Evolutionary conservation across 2,329 filamentous ascomycete species (phyloP), one percentile per base, ranked within the genome.

Genomic region (Sphaerulina populicola): DNA sequence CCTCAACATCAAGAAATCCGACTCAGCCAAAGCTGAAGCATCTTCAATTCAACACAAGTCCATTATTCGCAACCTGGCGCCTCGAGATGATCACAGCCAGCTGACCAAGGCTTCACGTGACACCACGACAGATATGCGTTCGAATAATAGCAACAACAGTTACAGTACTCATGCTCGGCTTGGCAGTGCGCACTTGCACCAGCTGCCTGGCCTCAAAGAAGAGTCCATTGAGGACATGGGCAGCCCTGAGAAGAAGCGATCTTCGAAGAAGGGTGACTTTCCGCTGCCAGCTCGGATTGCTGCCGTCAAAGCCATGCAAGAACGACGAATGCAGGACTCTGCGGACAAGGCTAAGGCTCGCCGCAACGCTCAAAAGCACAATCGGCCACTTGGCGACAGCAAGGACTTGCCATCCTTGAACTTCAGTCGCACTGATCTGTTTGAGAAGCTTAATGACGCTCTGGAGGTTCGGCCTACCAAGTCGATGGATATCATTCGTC

Each of bases 171-270:
- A 57, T 40, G 56, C 54, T 47, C 61, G 60, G 15, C 64, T 64
- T 46, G 59, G 57, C 41, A 61, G 61, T 52, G 58, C 61, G 12
- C 60, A 70, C 60, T 66, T 75, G 12, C 15, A 39, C 21, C 46
- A 49, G 14, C 42, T 50, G 9, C 69, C 72, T 10, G 71, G 71
- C 41, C 59, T 75, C 30, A 75, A 74, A 49, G 73, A 75, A 56
- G 73, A 75, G 52, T 73, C 72, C 14, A 66, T 72, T 41, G 72
- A 75, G 46, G 72, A 73, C 52, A 70, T 72, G 55, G 72, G 71
- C 49, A 63, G 63, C 47, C 60, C 57, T 11, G 62, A 65, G 10
- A 54, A 59, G 42, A 61, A 56, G 44, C 59, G 60, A 23, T 50
- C 52, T 6, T 45, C 44, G 6, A 55, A 59, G 11, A 54, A 52